These are phyloP conservation scores for Plasmodium chabaudi DNA, from an alignment of 169 alveolate species.

Conservation along the genomic window DNA sequence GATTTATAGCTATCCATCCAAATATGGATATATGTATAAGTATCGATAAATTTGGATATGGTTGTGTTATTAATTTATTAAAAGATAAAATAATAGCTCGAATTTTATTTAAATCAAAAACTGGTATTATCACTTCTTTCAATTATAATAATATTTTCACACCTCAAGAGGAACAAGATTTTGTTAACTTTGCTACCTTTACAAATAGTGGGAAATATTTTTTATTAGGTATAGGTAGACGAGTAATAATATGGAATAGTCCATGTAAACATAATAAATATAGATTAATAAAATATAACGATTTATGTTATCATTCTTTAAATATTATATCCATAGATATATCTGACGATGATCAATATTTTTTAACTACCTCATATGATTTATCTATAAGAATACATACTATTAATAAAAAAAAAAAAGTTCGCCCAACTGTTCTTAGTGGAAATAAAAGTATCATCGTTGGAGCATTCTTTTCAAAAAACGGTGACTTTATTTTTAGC, in stretches of 20 bases:
- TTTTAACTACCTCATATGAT: slow-evolving; percentile 86
- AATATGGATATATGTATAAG: slow-evolving; percentile 82
- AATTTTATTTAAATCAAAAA: slow-evolving; percentile 81
- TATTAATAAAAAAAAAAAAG: slow-evolving; percentile 78
- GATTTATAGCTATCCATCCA: slow-evolving; percentile 84
- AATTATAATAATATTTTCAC: slow-evolving; percentile 33
- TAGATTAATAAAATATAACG: slow-evolving; percentile 81
- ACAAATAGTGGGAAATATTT: slow-evolving; percentile 81
- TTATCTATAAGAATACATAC: slow-evolving; percentile 89
- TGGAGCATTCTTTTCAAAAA: slow-evolving; percentile 87
- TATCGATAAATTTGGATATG: slow-evolving; percentile 85
- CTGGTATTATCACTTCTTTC: slow-evolving; percentile 74
- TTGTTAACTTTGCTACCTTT: slow-evolving; percentile 77
- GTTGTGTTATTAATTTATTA: slow-evolving; percentile 83
- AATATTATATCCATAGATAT: slow-evolving; percentile 84
- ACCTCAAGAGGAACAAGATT: slow-evolving; percentile 78
- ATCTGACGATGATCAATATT: slow-evolving; percentile 82
- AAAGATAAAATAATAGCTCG: slow-evolving; percentile 83
- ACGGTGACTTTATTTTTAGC: slow-evolving; percentile 84
- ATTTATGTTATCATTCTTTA: slow-evolving; percentile 85
- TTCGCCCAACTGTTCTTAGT: slow-evolving; percentile 86
- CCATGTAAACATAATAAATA: slow-evolving; percentile 81
- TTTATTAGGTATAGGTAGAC: slow-evolving; percentile 79
- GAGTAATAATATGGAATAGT: slow-evolving; percentile 82
- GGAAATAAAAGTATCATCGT: slow-evolving; percentile 87